Conservation (phyloP, 352 stramenopile genomes). For the Phytophthora parvispora region DNA sequence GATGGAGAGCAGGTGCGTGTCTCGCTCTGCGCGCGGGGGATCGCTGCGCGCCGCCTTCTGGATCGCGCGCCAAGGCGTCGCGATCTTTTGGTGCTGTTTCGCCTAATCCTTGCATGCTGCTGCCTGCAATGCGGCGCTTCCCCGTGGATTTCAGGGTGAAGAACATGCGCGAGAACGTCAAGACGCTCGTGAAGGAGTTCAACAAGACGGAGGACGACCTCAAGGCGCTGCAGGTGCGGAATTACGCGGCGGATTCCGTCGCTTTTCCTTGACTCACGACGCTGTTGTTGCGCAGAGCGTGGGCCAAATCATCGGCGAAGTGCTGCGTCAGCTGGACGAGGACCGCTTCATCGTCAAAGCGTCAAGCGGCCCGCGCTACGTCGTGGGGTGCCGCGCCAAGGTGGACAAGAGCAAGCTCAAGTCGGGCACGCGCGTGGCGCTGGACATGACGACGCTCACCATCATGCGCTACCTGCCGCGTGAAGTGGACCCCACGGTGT, state of each 20-base stretch:
- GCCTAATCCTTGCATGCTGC: not conserved
- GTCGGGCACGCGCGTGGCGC: constrained; percentile 97
- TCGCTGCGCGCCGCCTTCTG: not conserved
- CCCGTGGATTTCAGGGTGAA: constrained; percentile 86
- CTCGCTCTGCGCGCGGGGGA: constrained; percentile 6
- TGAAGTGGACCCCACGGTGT: constrained; percentile 99
- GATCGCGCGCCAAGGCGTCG: not conserved
- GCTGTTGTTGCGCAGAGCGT: constrained; percentile 89
- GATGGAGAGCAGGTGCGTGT: constrained; percentile 93
- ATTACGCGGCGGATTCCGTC: not conserved
- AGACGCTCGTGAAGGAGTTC: constrained; percentile 96
- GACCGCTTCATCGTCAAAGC: constrained; percentile 99
- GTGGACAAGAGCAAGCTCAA: constrained; percentile 97
- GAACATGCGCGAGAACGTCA: constrained; percentile 97
- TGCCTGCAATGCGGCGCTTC: constrained; percentile 13
- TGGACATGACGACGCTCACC: constrained; percentile 99
- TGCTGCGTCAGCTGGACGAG: constrained; percentile 98
- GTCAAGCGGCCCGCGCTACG: constrained; percentile 98
- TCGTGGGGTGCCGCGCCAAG: constrained; percentile 98
- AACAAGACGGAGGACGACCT: constrained; percentile 99
- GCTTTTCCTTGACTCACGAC: constrained; percentile 6
- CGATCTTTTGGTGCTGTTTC: constrained; percentile 23
- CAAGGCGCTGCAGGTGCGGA: constrained; percentile 90
- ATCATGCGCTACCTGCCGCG: constrained; percentile 99
- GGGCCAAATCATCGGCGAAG: constrained; percentile 99